phyloP scores from a whole-genome alignment of 2,329 filamentous ascomycete species.

The Aspergillus hiratsukae region DNA sequence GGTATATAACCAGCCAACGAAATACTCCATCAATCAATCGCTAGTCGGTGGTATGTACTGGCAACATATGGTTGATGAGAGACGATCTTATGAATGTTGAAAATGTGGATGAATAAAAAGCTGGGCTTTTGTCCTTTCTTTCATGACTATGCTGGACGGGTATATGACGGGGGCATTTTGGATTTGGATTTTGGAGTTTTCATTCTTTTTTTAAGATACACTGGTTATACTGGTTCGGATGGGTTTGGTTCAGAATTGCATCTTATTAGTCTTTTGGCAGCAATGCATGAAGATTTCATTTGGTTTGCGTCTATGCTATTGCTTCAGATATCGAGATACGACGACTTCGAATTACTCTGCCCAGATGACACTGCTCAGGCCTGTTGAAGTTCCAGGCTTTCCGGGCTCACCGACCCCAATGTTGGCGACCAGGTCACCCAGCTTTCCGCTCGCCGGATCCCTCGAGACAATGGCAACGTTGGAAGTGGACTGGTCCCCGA shows the following conservation, averaged over 20 bases:
- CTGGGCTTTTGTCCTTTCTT: background rate
- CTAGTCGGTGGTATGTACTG: background rate
- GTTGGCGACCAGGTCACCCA: conserved; percentile 43
- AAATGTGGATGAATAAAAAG: background rate
- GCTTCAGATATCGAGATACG: background rate
- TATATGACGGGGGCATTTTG: background rate
- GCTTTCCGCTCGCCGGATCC: conserved; percentile 54
- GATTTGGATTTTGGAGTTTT: background rate
- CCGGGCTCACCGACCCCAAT: conserved; percentile 29
- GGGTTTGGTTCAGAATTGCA: background rate
- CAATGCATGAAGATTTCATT: background rate
- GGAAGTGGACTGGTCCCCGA: conserved; percentile 59
- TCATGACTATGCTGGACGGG: background rate
- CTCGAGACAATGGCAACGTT: conserved; percentile 60
- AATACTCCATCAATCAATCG: background rate
- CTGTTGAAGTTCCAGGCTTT: conserved; percentile 20
- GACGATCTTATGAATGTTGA: background rate
- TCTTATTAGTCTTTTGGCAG: background rate
- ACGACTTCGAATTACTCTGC: conserved; percentile 17
- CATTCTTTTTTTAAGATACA: background rate
- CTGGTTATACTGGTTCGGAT: background rate
- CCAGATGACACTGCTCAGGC: conserved; percentile 36
- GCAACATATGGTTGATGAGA: background rate
- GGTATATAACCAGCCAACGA: background rate
- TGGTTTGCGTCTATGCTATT: background rate